Evolutionary conservation across 176 grass and related monocot species (phyloP).

Genomic region (Aechmea fasciata): DNA sequence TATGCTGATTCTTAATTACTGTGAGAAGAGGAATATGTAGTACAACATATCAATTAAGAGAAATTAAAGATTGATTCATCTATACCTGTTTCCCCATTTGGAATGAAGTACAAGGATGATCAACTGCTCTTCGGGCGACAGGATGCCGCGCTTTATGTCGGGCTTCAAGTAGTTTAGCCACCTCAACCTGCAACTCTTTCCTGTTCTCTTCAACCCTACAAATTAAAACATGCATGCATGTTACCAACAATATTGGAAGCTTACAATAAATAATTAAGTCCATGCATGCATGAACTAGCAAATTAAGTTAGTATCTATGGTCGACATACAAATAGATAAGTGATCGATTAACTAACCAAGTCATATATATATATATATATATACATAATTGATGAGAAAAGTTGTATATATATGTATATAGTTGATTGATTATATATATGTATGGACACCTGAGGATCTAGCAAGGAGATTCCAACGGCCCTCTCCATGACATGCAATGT

Average conservation of each 20-base stretch:
- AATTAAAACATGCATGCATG: too few species aligned
- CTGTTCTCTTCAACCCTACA: slow-evolving; percentile 82
- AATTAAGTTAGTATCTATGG: not conserved
- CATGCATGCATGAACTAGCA: too few species aligned
- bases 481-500: slow-evolving; percentile 86
- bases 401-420: not conserved
- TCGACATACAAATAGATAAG: not conserved
- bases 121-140: slow-evolving; percentile 79
- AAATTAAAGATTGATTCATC: too few species aligned
- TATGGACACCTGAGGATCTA: slow-evolving; percentile 52
- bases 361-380: not conserved
- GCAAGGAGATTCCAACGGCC: slow-evolving; percentile 92
- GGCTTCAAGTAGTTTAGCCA: slow-evolving; percentile 94
- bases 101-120: slow-evolving; percentile 86
- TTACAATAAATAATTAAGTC: too few species aligned
- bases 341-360: not conserved
- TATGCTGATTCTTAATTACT: too few species aligned
- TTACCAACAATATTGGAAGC: too few species aligned
- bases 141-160: slow-evolving; percentile 78
- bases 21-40: too few species aligned
- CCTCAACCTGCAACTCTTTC: slow-evolving; percentile 78
- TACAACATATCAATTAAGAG: too few species aligned
- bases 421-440: not conserved
- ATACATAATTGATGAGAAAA: not conserved
- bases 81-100: slow-evolving; percentile 83